phyloP scores from a whole-genome alignment of 2,329 filamentous ascomycete genomes.

The Ascochyta rabiei region DNA sequence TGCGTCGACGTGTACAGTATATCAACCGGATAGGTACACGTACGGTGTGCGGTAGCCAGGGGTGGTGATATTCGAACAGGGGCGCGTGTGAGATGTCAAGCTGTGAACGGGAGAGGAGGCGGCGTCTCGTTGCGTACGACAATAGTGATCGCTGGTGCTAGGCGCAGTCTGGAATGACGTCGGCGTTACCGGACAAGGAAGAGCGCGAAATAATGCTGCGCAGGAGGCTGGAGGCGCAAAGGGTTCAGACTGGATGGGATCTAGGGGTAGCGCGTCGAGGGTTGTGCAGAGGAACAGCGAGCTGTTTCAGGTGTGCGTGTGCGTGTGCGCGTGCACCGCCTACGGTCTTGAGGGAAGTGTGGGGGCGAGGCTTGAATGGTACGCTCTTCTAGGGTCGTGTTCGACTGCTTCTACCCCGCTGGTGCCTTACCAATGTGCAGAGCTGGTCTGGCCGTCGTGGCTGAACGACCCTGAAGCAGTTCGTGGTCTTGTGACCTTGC shows the following conservation, averaged over 20 bases:
- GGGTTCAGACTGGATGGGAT: conserved; percentile 5
- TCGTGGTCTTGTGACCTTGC: conserved; percentile 6
- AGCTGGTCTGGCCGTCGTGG: conserved; percentile 5
- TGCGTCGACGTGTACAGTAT: conserved; percentile 4
- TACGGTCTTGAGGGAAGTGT: conserved; percentile 3
- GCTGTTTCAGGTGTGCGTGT: neutral
- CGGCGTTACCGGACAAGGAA: conserved; percentile 15
- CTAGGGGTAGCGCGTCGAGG: conserved; percentile 6
- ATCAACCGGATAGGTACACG: conserved; percentile 5
- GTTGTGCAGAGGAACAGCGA: conserved; percentile 3
- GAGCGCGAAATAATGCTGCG: conserved; percentile 7
- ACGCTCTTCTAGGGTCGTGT: neutral
- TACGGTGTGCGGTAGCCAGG: conserved; percentile 4
- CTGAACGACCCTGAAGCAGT: conserved; percentile 5
- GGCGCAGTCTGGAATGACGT: conserved; percentile 15
- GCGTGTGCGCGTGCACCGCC: conserved; percentile 8
- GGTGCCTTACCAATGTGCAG: conserved; percentile 11
- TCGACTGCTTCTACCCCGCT: conserved; percentile 7
- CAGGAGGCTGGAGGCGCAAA: conserved; percentile 1
- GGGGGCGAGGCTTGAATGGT: conserved; percentile 9
- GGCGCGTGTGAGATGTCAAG: conserved; percentile 1
- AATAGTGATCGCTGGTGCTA: conserved; percentile 14
- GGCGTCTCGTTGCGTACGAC: conserved; percentile 11
- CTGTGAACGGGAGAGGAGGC: conserved; percentile 1
- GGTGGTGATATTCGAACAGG: neutral